A percentile compares a stretch with the other conserved stretches of the same genome.
These are phyloP conservation scores for Cupressus sempervirens DNA, from an alignment of 75 land plant species.

Conservation along the genomic window DNA sequence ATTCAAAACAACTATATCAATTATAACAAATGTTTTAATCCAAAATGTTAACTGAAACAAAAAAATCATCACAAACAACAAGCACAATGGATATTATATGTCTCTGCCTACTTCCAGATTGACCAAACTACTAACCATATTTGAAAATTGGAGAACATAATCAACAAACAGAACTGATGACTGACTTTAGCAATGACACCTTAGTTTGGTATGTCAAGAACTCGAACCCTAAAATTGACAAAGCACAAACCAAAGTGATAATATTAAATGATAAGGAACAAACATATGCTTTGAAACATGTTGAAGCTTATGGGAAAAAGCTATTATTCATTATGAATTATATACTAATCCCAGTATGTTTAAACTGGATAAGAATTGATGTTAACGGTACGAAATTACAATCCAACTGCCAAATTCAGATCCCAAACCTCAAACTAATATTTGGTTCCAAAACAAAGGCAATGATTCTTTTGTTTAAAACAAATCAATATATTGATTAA, in stretches of 20 bases:
- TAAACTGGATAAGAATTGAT: not conserved
- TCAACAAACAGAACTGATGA: not conserved
- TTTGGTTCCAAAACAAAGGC: not conserved
- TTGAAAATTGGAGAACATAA: not conserved
- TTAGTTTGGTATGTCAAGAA: not conserved
- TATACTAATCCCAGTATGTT: not conserved
- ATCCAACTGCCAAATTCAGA: not conserved
- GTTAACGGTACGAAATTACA: not conserved
- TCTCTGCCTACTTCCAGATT: not conserved
- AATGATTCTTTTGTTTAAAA: not conserved
- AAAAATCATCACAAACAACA: not conserved
- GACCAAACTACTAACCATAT: not conserved
- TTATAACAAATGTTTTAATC: not conserved
- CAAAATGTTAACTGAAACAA: not conserved
- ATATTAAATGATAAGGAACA: not conserved
- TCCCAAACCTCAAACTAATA: not conserved
- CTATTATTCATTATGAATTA: not conserved
- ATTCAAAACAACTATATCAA: not conserved
- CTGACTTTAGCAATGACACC: not conserved
- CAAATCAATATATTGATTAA: not conserved
- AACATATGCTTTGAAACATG: not conserved
- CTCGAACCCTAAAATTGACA: not conserved
- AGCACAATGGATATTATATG: not conserved
- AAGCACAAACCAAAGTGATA: not conserved
- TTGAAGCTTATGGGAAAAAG: not conserved